These are phyloP conservation scores for Ceratocystis cubensis DNA, from an alignment of 2,329 filamentous ascomycete species.

Conservation along the genomic window DNA sequence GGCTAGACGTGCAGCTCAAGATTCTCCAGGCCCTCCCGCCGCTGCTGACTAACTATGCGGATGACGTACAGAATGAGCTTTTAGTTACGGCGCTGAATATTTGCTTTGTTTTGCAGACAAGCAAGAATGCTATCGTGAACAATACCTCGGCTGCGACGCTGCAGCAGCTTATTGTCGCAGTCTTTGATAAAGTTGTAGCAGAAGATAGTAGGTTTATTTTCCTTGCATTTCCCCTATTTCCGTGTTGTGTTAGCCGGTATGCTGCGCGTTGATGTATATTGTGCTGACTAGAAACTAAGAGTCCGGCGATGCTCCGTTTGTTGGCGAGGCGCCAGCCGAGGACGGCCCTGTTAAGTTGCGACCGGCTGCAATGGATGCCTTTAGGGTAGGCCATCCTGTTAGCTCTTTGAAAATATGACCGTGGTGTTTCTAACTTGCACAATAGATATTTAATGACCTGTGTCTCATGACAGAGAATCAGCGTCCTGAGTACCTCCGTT, in stretches of 20 bases:
- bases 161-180: conserved; percentile 81
- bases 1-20: conserved; percentile 85
- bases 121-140: conserved; percentile 86
- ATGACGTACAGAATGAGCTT: conserved; percentile 66
- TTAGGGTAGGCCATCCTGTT: conserved; percentile 41
- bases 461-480: conserved; percentile 79
- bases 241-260: background rate
- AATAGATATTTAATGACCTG: conserved; percentile 71
- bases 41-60: conserved; percentile 77
- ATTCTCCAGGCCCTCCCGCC: conserved; percentile 86
- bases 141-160: conserved; percentile 94
- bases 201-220: conserved; percentile 56
- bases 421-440: background rate
- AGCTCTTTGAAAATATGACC: background rate
- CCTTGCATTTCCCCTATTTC: background rate
- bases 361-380: conserved; percentile 72
- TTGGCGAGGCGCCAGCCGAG: conserved; percentile 55
- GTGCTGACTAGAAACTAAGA: conserved; percentile 26
- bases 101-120: conserved; percentile 80
- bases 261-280: too few relatives aligned
- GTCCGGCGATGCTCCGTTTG: conserved; percentile 40
- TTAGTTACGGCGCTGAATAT: conserved; percentile 75
- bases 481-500: conserved; percentile 66
- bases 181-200: conserved; percentile 78
- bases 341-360: conserved; percentile 54